Conservation (phyloP, 2,329 filamentous ascomycete species). For the Scolecobasidium constrictum region DNA sequence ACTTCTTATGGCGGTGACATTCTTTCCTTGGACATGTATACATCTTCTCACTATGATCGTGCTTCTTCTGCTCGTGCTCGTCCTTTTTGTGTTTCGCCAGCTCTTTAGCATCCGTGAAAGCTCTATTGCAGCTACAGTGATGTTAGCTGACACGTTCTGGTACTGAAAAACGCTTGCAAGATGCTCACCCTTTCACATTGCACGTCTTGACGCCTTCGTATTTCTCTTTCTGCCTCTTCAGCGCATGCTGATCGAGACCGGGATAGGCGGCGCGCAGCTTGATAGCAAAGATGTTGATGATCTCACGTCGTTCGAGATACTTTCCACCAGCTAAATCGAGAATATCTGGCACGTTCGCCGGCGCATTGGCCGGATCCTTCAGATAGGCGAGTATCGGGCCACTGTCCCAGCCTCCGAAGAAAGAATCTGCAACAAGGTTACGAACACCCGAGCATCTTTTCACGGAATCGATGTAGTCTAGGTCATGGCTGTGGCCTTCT, state of each 20-base stretch:
- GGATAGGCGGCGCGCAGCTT: slow-evolving; percentile 14
- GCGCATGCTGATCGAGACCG: slow-evolving; percentile 11
- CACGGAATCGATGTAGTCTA: slow-evolving; percentile 16
- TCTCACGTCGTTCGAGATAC: slow-evolving; percentile 14
- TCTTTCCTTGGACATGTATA: slow-evolving; percentile 13
- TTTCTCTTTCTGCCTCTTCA: slow-evolving; percentile 16
- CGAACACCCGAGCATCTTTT: slow-evolving; percentile 14
- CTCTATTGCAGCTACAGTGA: slow-evolving; percentile 13
- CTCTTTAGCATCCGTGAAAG: slow-evolving; percentile 14
- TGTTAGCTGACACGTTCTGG: no score
- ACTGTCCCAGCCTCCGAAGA: slow-evolving; percentile 16
- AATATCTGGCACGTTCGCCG: slow-evolving; percentile 10
- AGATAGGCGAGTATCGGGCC: slow-evolving; percentile 15
- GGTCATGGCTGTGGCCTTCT: slow-evolving; percentile 14
- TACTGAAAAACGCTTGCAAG: no score
- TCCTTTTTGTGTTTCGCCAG: slow-evolving; percentile 14
- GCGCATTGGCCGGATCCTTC: slow-evolving; percentile 11
- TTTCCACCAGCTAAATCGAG: slow-evolving; percentile 14
- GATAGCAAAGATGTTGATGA: slow-evolving; percentile 15
- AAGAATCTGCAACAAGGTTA: slow-evolving; percentile 13
- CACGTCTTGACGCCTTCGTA: slow-evolving; percentile 15
- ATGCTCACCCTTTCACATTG: slow-evolving; percentile 14
- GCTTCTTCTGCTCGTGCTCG: slow-evolving; percentile 13
- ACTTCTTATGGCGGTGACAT: slow-evolving; percentile 15
- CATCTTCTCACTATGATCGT: slow-evolving; percentile 14